phyloP scores from a whole-genome alignment of 2,329 filamentous ascomycete genomes.

The Trichoderma simmonsii region DNA sequence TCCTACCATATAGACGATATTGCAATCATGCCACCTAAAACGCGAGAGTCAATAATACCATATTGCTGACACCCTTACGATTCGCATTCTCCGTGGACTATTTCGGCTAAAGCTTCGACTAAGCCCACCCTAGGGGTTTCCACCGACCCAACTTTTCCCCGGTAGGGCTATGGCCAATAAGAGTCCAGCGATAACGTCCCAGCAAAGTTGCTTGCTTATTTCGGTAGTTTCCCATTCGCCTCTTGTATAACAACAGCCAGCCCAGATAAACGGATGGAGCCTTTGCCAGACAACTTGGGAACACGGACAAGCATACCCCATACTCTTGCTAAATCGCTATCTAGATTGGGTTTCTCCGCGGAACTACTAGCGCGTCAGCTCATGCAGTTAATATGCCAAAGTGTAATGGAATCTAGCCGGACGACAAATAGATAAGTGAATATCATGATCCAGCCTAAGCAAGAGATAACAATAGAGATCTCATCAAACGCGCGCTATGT shows the following conservation, averaged over 20 bases:
- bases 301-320: background rate
- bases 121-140: background rate
- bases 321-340: background rate
- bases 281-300: background rate
- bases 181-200: background rate
- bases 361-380: background rate
- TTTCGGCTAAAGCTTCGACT: background rate
- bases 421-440: background rate
- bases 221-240: background rate
- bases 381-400: background rate
- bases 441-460: background rate
- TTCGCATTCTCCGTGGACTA: background rate
- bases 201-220: background rate
- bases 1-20: background rate
- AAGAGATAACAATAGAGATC: background rate
- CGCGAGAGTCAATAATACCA: background rate
- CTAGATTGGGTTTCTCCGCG: conserved; percentile 6
- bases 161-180: background rate
- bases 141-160: background rate
- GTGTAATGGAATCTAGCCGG: background rate
- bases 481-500: background rate
- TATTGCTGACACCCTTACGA: background rate
- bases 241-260: background rate
- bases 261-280: background rate
- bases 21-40: background rate